Evolutionary conservation across 345 rosid genomes (phyloP), one percentile per base, ranked within the genome.

Genomic region (Lepidium aucheri): DNA sequence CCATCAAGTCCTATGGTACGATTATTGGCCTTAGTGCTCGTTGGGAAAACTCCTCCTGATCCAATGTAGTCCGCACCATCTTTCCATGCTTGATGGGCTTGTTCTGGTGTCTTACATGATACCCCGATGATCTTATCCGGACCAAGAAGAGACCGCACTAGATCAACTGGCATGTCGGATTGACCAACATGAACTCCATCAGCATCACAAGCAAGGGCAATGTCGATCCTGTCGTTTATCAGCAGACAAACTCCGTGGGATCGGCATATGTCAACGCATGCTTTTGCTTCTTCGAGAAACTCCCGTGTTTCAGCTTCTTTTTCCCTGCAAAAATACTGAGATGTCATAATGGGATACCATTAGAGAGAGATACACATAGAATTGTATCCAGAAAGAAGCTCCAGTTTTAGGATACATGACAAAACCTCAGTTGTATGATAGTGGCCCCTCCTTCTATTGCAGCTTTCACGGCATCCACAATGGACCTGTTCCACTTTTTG

Each of bases 51-150:
- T 47, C 97, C 96, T 2, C 99, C 99, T 58, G 89, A 84, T 11
- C 99, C 99, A 12, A 94, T 84, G 83, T 94, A 94, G 78, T 94
- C 82, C 0, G 99, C 96, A 41, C 96, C 93, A 42, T 88, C 91
- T 36, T 68, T 53, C 96, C 96, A 90, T 35, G 96, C 99, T 79
- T 81, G 81, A 8, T 81, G 79, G 22, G 97, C 95, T 71, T 90
- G 96, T 64, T 83, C 90, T 1, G 69, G 80, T 32, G 93, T 90
- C 80, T 90, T 90, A 85, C 99, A 94, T 15, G 93, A 90, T 9
- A 90, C 86, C 0, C 97, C 93, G 1, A 90, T 84, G 78, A 85
- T 82, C 80, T 94, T 94, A 36, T 94, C 92, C 3, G 90, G 93
- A 40, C 99, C 95, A 33, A 94, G 87, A 74, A 94, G 89, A 20